Evolutionary conservation across 441 rosid genomes (phyloP), one percentile per base, ranked within the genome.

Genomic region (Erodium moschatum): DNA sequence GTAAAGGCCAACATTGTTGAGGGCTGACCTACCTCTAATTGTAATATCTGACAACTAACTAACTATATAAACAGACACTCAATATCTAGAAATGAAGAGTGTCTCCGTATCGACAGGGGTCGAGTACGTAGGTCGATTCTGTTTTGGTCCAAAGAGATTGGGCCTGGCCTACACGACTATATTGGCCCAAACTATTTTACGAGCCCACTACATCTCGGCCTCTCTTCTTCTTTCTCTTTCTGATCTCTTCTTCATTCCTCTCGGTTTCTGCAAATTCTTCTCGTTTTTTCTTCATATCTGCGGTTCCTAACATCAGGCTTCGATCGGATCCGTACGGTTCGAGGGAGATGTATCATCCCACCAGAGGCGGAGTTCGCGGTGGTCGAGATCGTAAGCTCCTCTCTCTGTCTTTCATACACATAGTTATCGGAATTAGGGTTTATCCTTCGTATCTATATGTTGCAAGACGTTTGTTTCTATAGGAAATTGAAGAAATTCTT

Each of bases 291-390:
- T 44, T 11, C 13, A 44, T 44, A 2, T 44, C 50, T 10, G 50
- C n/a, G 12, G 62, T 16, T 56, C 24, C 62, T 56, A 15, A 56
- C n/a, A 15, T 56, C 9, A 56, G 24, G 62, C 62, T 19, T 15
- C 20, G 21, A 56, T 56, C 62, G 20, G 62, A 56, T 15, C 18
- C 24, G 62, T 19, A 15, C 7, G 19, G 21, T 15, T 15, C 21
- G 63, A n/a, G 29, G 65, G 33, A 16, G 9, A 92, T 94, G 98
- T 94, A 91, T 84, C 96, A 94, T 85, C 98, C 98, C 7, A 84
- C 91, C 33, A 88, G 98, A 72, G 98, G 98, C 24, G 98, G 98
- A 72, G 98, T 94, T 77, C 98, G 98, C 29, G 97, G 98, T 69
- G 98, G 97, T 78, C 86, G 98, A 72, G 98, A 94, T 79, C 98